These are phyloP conservation scores for Penicillium occitanis DNA, from an alignment of 2,329 filamentous ascomycete species.

Conservation along the genomic window DNA sequence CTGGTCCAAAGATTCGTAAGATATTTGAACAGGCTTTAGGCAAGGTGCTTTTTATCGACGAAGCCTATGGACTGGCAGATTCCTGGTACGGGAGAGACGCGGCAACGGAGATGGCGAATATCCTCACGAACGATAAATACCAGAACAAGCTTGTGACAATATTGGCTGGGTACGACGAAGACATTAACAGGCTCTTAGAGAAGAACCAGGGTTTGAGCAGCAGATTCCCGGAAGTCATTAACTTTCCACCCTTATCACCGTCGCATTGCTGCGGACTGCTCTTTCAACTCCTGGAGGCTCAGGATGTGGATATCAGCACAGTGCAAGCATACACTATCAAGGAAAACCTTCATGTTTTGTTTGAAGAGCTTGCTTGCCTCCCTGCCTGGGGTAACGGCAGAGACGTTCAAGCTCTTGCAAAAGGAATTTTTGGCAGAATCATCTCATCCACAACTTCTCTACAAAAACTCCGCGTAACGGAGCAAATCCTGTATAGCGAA, in stretches of 20 bases:
- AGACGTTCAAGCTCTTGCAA: constrained; percentile 59
- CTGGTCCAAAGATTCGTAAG: constrained; percentile 63
- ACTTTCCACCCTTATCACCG: constrained; percentile 53
- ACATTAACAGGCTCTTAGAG: constrained; percentile 64
- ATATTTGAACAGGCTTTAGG: constrained; percentile 63
- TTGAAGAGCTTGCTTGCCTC: constrained; percentile 27
- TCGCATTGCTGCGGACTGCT: constrained; percentile 51
- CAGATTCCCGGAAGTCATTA: constrained; percentile 62
- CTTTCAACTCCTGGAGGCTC: constrained; percentile 26
- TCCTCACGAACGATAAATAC: constrained; percentile 58
- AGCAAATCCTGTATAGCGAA: too few relatives aligned
- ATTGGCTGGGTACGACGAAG: constrained; percentile 65
- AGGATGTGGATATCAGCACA: constrained; percentile 32
- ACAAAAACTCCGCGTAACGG: too few relatives aligned
- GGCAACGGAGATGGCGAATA: constrained; percentile 54
- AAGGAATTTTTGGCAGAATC: constrained; percentile 47
- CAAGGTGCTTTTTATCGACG: constrained; percentile 67
- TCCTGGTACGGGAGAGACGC: constrained; percentile 59
- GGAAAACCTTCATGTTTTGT: not conserved
- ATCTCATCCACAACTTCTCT: too few relatives aligned
- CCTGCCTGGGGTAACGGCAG: constrained; percentile 63
- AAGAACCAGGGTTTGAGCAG: constrained; percentile 64
- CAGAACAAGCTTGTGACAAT: constrained; percentile 63
- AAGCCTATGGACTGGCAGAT: constrained; percentile 65
- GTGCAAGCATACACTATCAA: too few relatives aligned